Base-by-base conservation (phyloP, 192 early-diverging fungal species). In the Podila horticola region DNA sequence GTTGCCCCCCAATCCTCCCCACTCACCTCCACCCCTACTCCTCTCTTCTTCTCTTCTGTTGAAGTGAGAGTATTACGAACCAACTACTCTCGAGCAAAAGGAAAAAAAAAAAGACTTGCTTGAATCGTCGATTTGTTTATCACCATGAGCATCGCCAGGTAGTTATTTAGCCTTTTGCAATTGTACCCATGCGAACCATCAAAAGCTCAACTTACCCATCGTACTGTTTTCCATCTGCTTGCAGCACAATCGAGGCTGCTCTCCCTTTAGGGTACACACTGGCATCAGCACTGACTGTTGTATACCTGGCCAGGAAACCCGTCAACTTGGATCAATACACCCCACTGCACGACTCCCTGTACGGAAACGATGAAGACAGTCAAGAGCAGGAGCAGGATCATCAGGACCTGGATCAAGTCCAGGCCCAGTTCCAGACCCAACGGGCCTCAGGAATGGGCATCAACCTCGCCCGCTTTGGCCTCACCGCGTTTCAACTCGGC, bases 381-480 rank as follows among this genome's bases (percentile, higher is more conserved):
- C 20, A 19, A 19, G 59, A 3, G 59, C 59, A 55, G 7, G 62
- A 45, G 20, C 30, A 63, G 20, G 41, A 45, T 26, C 64, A 48
- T 8, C 62, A 2, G 31, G 52, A 55, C 24, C 22, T 69, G 15
- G 76, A 72, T 0, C 65, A 58, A 19, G 10, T 72, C 36, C 76
- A 79, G 24, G 65, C 66, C 7, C 70, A 72, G 61, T 79, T 69
- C 31, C 69, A 72, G 36, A 60, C 66, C 7, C 76, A 79, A 20
- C 76, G 70, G 11, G 31, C 66, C 55, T 67, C 69, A 2, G 76
- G 69, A 19, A 30, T 81, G 62, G 60, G 62, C 58, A 58, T 81
- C 52, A 72, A 67, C 58, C 66, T 81, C n/a, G 71, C 77, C 29
- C 70, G 77, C 34, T 59, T 81, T 5, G 77, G 66, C 31, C 58